These are phyloP conservation scores for Apiospora pterosperma DNA, from an alignment of 2,329 filamentous ascomycete species.

Conservation along the genomic window DNA sequence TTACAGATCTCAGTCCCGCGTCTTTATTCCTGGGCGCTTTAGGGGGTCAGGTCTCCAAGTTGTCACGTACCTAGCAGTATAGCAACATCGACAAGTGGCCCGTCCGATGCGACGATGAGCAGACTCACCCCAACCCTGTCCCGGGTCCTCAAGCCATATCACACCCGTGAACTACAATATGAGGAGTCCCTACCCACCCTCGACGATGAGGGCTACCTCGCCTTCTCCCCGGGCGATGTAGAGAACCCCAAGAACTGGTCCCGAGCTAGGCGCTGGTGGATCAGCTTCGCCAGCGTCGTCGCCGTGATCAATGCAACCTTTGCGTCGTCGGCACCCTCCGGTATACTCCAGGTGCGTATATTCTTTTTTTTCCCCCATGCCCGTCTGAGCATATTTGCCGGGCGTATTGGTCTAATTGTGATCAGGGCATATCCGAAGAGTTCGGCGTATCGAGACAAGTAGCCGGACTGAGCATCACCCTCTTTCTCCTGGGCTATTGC, in stretches of 20 bases:
- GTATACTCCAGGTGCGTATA: constrained; percentile 27
- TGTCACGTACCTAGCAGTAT: not conserved
- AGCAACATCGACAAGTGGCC: not conserved
- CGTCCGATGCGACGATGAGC: not conserved
- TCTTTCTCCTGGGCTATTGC: constrained; percentile 46
- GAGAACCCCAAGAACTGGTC: constrained; percentile 50
- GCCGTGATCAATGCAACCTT: constrained; percentile 55
- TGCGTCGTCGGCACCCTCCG: constrained; percentile 39
- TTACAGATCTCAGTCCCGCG: not conserved
- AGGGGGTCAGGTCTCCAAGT: not conserved
- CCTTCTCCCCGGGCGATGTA: constrained; percentile 47
- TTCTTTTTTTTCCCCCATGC: not conserved
- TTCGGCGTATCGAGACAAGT: constrained; percentile 46
- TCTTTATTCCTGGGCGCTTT: not conserved
- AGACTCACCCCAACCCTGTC: constrained; percentile 1
- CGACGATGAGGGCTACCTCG: constrained; percentile 46
- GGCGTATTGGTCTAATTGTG: not conserved
- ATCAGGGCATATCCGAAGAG: constrained; percentile 35
- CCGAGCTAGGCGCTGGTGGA: constrained; percentile 31
- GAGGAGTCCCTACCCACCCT: constrained; percentile 32
- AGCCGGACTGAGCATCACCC: constrained; percentile 46
- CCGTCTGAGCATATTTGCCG: not conserved
- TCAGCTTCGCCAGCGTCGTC: constrained; percentile 39
- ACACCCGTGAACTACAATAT: constrained; percentile 33
- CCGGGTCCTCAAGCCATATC: constrained; percentile 40